Percentiles rank a stretch among this genome's conserved stretches.
Evolutionary conservation across 1,284 basidiomycete species (phyloP).

Genomic region (Gomphus bonarii): DNA sequence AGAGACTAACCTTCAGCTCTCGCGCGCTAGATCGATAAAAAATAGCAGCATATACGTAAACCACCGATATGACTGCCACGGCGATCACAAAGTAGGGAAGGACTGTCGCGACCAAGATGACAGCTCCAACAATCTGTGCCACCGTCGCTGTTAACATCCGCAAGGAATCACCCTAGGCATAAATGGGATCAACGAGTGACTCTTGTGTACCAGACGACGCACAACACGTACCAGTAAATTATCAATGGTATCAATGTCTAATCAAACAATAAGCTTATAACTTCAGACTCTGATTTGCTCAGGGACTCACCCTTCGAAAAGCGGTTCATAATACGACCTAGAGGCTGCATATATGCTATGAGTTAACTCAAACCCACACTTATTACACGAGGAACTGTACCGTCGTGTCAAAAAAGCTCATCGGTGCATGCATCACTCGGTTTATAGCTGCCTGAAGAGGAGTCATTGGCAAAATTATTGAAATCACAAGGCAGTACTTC

Average conservation of each 20-base stretch:
- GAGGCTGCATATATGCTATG: slow-evolving; percentile 36
- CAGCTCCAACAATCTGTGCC: slow-evolving; percentile 58
- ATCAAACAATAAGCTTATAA: background rate
- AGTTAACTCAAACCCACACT: background rate
- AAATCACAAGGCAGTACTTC: background rate
- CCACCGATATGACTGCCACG: slow-evolving; percentile 45
- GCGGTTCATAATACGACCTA: slow-evolving; percentile 84
- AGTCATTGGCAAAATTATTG: background rate
- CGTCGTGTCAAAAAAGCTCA: slow-evolving; percentile 86
- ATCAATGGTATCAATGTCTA: slow-evolving; percentile 83
- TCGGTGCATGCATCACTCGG: slow-evolving; percentile 65
- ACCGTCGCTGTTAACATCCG: slow-evolving; percentile 65
- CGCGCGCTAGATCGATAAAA: slow-evolving; percentile 87
- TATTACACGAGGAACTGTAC: slow-evolving; percentile 23
- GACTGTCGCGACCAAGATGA: slow-evolving; percentile 55
- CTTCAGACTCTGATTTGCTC: background rate
- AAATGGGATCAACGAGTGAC: slow-evolving; percentile 1
- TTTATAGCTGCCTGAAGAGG: slow-evolving; percentile 40
- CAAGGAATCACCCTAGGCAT: slow-evolving; percentile 47
- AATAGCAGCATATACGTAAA: slow-evolving; percentile 55
- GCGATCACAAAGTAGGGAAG: slow-evolving; percentile 81
- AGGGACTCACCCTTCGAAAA: slow-evolving; percentile 47
- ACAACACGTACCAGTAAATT: slow-evolving; percentile 48
- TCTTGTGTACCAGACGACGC: background rate
- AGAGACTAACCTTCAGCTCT: slow-evolving; percentile 62